Evolutionary conservation across 2,329 filamentous ascomycete species (phyloP).

Genomic region (Diplocarpon mali): DNA sequence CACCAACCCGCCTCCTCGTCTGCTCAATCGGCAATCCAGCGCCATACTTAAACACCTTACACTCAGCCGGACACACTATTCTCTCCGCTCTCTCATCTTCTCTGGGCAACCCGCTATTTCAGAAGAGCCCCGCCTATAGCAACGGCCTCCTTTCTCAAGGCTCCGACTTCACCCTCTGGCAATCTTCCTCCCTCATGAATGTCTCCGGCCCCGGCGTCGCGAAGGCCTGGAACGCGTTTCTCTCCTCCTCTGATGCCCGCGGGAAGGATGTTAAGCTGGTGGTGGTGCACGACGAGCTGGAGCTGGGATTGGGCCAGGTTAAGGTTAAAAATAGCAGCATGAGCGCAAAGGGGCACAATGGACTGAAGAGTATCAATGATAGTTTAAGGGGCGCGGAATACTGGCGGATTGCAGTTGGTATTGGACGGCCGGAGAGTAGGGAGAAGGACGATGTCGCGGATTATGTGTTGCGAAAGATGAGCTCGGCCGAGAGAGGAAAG

Average conservation of each 20-base stretch:
- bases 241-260: constrained; percentile 29
- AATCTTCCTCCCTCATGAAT: constrained; percentile 78
- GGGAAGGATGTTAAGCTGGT: constrained; percentile 44
- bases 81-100: constrained; percentile 42
- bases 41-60: constrained; percentile 65
- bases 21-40: constrained; percentile 80
- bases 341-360: constrained; percentile 64
- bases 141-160: constrained; percentile 38
- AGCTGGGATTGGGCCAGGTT: constrained; percentile 57
- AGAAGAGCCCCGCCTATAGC: constrained; percentile 33
- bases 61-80: constrained; percentile 77
- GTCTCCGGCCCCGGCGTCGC: constrained; percentile 61
- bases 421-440: constrained; percentile 67
- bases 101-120: constrained; percentile 36
- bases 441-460: constrained; percentile 56
- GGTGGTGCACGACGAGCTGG: constrained; percentile 82
- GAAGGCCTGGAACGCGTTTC: constrained; percentile 49
- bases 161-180: constrained; percentile 53
- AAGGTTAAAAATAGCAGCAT: constrained; percentile 49
- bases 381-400: constrained; percentile 35
- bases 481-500: constrained; percentile 17
- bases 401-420: constrained; percentile 66
- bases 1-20: constrained; percentile 52
- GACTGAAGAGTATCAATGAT: constrained; percentile 54
- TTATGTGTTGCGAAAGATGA: constrained; percentile 55